Conservation (phyloP, 1,284 basidiomycete genomes). For the Sporisorium graminicola region DNA sequence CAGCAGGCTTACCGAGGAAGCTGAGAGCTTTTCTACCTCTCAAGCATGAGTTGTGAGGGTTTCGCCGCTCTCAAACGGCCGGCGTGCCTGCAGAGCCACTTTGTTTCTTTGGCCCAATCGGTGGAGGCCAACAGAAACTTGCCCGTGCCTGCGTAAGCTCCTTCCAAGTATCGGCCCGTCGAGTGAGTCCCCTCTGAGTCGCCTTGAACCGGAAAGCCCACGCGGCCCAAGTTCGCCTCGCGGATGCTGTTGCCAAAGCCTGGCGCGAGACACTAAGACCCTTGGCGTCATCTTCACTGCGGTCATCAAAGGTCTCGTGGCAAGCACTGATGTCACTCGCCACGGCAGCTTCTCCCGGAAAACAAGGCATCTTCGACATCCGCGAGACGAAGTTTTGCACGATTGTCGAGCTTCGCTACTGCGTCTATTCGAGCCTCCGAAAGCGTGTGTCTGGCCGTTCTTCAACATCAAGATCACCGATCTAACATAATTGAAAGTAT, state of each 20-base stretch:
- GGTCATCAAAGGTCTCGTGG: not conserved
- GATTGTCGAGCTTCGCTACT: not conserved
- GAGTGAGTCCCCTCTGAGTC: not conserved
- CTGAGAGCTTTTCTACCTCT: not conserved
- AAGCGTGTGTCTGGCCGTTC: not conserved
- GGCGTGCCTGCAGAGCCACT: constrained; percentile 1
- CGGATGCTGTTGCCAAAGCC: too few species aligned
- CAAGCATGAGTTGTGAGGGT: not conserved
- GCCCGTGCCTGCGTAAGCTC: not conserved
- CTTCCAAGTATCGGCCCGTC: constrained; percentile 5
- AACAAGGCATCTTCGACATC: not conserved
- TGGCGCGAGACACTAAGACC: not conserved
- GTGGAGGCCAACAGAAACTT: not conserved
- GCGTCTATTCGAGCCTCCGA: not conserved
- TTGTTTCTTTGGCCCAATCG: not conserved
- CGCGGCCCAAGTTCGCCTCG: not conserved
- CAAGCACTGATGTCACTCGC: not conserved
- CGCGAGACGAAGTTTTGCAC: not conserved
- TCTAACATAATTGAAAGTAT: not conserved
- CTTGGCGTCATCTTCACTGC: not conserved
- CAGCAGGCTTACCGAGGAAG: not conserved
- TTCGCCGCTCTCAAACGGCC: not conserved
- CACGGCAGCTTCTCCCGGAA: not conserved
- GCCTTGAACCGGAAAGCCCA: too few species aligned
- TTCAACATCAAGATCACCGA: too few species aligned